phyloP scores from a whole-genome alignment of 1,284 basidiomycete species.

The Microstroma glucosiphilum region DNA sequence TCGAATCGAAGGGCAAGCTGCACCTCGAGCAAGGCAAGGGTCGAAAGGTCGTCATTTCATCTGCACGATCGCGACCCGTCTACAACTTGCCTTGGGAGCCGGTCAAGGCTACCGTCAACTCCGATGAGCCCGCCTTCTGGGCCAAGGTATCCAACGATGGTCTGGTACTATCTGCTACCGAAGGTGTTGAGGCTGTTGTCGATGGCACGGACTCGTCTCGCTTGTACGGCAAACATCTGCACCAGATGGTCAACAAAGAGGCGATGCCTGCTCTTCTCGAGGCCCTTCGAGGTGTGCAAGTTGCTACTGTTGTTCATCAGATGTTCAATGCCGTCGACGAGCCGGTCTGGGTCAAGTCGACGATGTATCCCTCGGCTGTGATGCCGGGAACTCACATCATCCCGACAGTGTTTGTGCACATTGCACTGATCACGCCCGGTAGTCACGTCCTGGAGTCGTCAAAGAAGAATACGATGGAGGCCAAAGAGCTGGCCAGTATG shows the following conservation, averaged over 20 bases:
- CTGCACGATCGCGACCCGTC: constrained; percentile 34
- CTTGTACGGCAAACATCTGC: constrained; percentile 30
- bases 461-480: constrained; percentile 26
- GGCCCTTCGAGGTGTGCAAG: constrained; percentile 27
- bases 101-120: constrained; percentile 25
- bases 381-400: constrained; percentile 21
- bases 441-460: constrained; percentile 25
- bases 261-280: constrained; percentile 32
- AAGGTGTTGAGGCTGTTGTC: constrained; percentile 28
- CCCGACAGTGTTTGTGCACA: constrained; percentile 35
- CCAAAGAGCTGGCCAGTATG: constrained; percentile 26
- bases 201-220: constrained; percentile 14
- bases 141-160: constrained; percentile 39
- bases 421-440: constrained; percentile 11
- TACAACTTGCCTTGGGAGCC: constrained; percentile 42
- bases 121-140: constrained; percentile 35
- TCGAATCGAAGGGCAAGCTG: constrained; percentile 42
- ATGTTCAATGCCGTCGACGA: constrained; percentile 15
- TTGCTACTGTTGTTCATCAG: constrained; percentile 30
- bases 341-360: neutral
- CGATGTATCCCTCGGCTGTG: constrained; percentile 2
- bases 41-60: constrained; percentile 44
- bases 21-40: constrained; percentile 48
- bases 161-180: constrained; percentile 31
- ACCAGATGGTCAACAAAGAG: constrained; percentile 33